A percentile compares a stretch with the other conserved stretches of the same genome.
Conservation (phyloP, 495 filamentous ascomycete genomes). For the Echria macrotheca region DNA sequence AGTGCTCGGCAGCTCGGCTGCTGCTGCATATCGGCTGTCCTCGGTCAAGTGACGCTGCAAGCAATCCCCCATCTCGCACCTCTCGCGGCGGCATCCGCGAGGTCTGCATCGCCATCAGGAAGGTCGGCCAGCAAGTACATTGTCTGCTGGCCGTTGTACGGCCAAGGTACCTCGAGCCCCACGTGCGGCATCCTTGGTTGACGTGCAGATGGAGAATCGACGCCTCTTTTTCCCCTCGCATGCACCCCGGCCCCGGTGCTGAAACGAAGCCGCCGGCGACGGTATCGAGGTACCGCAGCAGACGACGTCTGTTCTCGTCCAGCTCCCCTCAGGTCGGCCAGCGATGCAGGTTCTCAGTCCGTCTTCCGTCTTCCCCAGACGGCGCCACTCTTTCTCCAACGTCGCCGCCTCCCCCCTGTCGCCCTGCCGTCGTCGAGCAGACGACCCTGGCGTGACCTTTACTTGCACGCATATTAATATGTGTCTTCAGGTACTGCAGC, state of each 20-base stretch:
- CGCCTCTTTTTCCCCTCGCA: conserved; percentile 15
- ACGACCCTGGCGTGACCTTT: conserved; percentile 21
- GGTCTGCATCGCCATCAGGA: conserved; percentile 28
- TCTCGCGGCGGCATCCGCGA: conserved; percentile 18
- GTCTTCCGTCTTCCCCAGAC: not conserved
- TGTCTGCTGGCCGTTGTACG: conserved; percentile 22
- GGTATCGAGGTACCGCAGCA: not conserved
- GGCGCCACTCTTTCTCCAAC: conserved; percentile 23
- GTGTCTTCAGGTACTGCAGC: conserved; percentile 28
- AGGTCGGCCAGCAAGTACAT: conserved; percentile 23
- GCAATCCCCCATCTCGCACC: conserved; percentile 10
- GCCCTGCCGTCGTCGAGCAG: too few relatives aligned
- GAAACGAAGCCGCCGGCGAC: conserved; percentile 23
- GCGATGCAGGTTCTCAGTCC: conserved; percentile 2
- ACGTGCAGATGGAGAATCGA: conserved; percentile 17
- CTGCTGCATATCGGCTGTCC: not conserved
- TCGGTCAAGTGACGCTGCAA: conserved; percentile 16
- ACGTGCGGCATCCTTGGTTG: conserved; percentile 24
- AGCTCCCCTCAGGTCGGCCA: not conserved
- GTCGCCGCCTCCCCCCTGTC: too few relatives aligned
- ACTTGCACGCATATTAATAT: conserved; percentile 29
- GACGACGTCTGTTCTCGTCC: not conserved
- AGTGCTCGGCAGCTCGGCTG: conserved; percentile 3
- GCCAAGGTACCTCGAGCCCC: conserved; percentile 21
- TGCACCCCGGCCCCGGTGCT: conserved; percentile 27